phyloP scores from a whole-genome alignment of 2,329 filamentous ascomycete genomes.

The Cladophialophora carrionii region DNA sequence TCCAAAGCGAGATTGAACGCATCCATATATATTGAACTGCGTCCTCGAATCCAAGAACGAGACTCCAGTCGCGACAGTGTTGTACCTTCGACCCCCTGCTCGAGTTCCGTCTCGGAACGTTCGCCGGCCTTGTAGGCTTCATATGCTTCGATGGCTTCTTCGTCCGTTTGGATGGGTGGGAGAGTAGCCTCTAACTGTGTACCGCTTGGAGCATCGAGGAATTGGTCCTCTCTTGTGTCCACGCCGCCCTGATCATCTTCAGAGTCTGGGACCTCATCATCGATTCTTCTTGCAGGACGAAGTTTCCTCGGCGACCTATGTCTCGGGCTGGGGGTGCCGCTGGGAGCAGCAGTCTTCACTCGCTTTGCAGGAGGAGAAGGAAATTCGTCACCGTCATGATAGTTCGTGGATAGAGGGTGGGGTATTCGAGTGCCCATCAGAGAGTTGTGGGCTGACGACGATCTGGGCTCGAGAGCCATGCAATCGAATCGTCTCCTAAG shows the following conservation, averaged over 20 bases:
- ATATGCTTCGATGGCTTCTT: slow-evolving; percentile 77
- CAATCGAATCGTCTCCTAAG: not conserved
- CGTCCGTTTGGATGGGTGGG: slow-evolving; percentile 67
- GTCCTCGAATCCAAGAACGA: slow-evolving; percentile 71
- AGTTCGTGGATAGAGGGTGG: slow-evolving; percentile 41
- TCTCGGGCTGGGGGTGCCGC: slow-evolving; percentile 26
- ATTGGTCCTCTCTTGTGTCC: slow-evolving; percentile 39
- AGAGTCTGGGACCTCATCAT: slow-evolving; percentile 46
- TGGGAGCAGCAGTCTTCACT: slow-evolving; percentile 30
- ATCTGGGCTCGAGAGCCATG: slow-evolving; percentile 31
- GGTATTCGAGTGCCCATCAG: slow-evolving; percentile 39
- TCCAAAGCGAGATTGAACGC: slow-evolving; percentile 92
- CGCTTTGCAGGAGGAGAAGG: slow-evolving; percentile 40
- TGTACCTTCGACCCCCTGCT: slow-evolving; percentile 42
- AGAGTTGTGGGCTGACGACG: slow-evolving; percentile 36
- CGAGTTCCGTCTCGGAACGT: slow-evolving; percentile 31
- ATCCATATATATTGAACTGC: slow-evolving; percentile 93
- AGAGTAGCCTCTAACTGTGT: slow-evolving; percentile 74
- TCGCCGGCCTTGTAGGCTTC: slow-evolving; percentile 68
- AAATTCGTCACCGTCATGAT: slow-evolving; percentile 39
- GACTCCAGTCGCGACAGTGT: slow-evolving; percentile 59
- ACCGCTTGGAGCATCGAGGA: slow-evolving; percentile 45
- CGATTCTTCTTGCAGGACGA: slow-evolving; percentile 20
- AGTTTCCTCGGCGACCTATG: slow-evolving; percentile 26
- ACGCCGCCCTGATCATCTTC: slow-evolving; percentile 44